Conservation (phyloP, 176 grass and related monocot genomes). For the Aegilops speltoides region DNA sequence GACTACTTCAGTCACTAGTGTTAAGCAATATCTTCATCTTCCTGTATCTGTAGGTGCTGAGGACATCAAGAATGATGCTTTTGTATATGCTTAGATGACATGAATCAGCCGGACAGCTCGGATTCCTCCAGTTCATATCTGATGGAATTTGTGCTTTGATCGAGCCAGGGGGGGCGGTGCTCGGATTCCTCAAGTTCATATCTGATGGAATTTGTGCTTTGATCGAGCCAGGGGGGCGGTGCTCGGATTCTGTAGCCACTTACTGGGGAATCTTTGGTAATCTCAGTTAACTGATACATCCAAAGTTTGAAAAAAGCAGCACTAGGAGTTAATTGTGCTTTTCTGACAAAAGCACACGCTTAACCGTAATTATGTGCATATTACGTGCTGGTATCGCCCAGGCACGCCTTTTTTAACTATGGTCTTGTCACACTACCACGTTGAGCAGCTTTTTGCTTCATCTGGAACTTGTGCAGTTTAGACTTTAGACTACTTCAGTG, state of each 20-base stretch:
- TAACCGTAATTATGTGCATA: neutral
- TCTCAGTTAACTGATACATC: neutral
- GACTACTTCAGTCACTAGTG: too few species aligned
- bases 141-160: neutral
- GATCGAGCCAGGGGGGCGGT: neutral
- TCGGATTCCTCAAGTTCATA: too few species aligned
- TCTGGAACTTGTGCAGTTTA: neutral
- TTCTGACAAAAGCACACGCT: neutral
- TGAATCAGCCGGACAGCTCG: neutral
- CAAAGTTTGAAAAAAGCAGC: neutral
- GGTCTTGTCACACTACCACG: neutral
- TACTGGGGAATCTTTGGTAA: too few species aligned
- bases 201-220: neutral
- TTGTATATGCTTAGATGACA: too few species aligned
- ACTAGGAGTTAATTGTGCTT: neutral
- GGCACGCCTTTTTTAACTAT: neutral
- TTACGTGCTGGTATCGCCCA: neutral
- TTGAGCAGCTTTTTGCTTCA: neutral
- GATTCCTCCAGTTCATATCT: neutral
- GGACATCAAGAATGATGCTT: too few species aligned
- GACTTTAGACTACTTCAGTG: neutral
- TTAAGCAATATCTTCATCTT: too few species aligned
- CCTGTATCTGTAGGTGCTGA: too few species aligned
- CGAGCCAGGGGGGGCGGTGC: too few species aligned
- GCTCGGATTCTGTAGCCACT: too few species aligned